phyloP scores from a whole-genome alignment of 495 filamentous ascomycete genomes.

The Annulohypoxylon moriforme region DNA sequence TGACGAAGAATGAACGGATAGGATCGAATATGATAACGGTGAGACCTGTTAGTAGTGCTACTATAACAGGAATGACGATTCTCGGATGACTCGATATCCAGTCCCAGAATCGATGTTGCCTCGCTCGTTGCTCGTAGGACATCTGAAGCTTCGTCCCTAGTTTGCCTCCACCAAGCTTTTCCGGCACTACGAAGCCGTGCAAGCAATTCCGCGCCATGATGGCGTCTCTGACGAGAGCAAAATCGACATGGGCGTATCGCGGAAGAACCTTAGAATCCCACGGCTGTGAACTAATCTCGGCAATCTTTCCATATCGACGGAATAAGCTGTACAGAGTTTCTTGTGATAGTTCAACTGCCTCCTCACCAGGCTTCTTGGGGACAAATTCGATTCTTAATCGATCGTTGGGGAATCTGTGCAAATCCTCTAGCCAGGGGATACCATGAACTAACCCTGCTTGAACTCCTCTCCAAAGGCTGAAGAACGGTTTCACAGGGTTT shows the following conservation, averaged over 20 bases:
- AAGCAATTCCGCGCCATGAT: constrained; percentile 93
- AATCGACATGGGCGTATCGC: constrained; percentile 82
- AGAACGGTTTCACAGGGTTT: constrained; percentile 85
- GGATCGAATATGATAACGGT: constrained; percentile 95
- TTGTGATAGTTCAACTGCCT: constrained; percentile 81
- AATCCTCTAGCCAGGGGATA: constrained; percentile 93
- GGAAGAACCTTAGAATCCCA: constrained; percentile 85
- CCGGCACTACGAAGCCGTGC: constrained; percentile 80
- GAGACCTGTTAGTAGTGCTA: constrained; percentile 81
- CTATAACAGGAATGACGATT: constrained; percentile 84
- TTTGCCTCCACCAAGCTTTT: constrained; percentile 75
- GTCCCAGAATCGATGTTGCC: constrained; percentile 81
- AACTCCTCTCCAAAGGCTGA: constrained; percentile 81
- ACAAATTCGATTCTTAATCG: constrained; percentile 87
- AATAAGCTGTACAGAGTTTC: constrained; percentile 91
- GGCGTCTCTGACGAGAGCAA: constrained; percentile 72
- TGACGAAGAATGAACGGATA: constrained; percentile 90
- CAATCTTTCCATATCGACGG: constrained; percentile 86
- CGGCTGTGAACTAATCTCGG: constrained; percentile 81
- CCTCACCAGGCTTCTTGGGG: constrained; percentile 69
- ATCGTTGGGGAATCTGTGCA: constrained; percentile 81
- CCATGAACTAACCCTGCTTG: constrained; percentile 77
- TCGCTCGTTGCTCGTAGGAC: constrained; percentile 81
- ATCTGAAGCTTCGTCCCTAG: constrained; percentile 78
- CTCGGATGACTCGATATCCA: constrained; percentile 92